Conservation (phyloP, 1,284 basidiomycete species). For the Wallemia mellicola region DNA sequence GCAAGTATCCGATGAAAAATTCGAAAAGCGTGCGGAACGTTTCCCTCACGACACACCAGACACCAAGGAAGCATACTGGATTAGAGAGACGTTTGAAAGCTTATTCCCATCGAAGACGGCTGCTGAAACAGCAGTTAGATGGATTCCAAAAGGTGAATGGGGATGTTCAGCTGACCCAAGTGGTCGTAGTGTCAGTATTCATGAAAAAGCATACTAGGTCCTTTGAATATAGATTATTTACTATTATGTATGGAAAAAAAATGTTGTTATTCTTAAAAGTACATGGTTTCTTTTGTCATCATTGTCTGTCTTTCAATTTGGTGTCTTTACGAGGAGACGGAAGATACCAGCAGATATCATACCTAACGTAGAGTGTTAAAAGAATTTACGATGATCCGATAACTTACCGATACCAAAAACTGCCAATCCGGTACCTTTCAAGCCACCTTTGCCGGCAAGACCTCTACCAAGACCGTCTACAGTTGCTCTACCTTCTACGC, state of each 20-base stretch:
- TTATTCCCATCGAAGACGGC: slow-evolving; percentile 62
- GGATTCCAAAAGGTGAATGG: slow-evolving; percentile 87
- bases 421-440: background rate
- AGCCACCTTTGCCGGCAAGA: background rate
- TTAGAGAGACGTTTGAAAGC: slow-evolving; percentile 72
- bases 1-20: slow-evolving; percentile 48
- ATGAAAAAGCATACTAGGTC: slow-evolving; percentile 56
- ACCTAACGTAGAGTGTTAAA: background rate
- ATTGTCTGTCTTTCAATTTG: background rate
- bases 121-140: slow-evolving; percentile 69
- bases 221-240: background rate
- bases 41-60: slow-evolving; percentile 64
- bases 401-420: background rate
- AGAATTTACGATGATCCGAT: background rate
- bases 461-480: background rate
- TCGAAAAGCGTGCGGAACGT: slow-evolving; percentile 39
- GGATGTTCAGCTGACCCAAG: slow-evolving; percentile 83
- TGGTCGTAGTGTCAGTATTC: slow-evolving; percentile 78
- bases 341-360: background rate
- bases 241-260: background rate
- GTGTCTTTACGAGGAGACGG: background rate
- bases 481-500: background rate
- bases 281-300: background rate
- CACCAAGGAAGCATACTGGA: slow-evolving; percentile 91
- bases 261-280: background rate